Base-by-base conservation (phyloP, 192 early-diverging fungal species). In the Diversispora epigaea region DNA sequence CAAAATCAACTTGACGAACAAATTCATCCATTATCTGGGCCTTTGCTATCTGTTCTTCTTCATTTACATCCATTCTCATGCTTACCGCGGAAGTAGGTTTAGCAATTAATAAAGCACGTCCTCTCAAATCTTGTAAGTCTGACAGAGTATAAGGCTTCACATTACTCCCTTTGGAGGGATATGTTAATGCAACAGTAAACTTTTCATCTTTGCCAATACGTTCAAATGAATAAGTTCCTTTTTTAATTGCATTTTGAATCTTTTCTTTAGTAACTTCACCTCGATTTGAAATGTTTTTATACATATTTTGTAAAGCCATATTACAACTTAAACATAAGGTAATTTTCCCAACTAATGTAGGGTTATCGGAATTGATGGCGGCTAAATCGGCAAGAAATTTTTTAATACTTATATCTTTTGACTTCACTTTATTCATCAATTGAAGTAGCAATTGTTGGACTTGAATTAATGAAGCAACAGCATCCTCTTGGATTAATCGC, bases 1-100 rank as follows among this genome's bases (percentile, higher is more conserved):
- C 71, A 6, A 73, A n/a, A 66, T 77, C 76, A 46, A 77, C 76
- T 40, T 77, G 76, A 55, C 3, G 40, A 21, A 77, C 70, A 73
- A 77, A 77, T 52, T 62, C 17, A 21, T 49, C 69, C 25, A 65
- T 75, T 22, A 61, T 39, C 5, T 58, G 46, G 6, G n/a, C 43
- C 17, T 43, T 49, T 25, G 49, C 58, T 21, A 47, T 46, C 6
- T 45, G 17, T 15, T 43, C 44, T 17, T 58, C 49, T 22, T 9
- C 22, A 32, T 15, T 19, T 4, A 25, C 6, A 43, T 43, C 25
- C 4, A n/a, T 15, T 17, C n/a, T 44, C 43, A 6, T 45, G 39
- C 5, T 63, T 5, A 15, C 39, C 39, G 39, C 39, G n/a, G 21
- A 25, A 10, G 40, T 43, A n/a, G 68, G 55, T 49, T 77, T 72